Conservation (phyloP, 139 green algal genomes). For the Eudorina sp. region DNA sequence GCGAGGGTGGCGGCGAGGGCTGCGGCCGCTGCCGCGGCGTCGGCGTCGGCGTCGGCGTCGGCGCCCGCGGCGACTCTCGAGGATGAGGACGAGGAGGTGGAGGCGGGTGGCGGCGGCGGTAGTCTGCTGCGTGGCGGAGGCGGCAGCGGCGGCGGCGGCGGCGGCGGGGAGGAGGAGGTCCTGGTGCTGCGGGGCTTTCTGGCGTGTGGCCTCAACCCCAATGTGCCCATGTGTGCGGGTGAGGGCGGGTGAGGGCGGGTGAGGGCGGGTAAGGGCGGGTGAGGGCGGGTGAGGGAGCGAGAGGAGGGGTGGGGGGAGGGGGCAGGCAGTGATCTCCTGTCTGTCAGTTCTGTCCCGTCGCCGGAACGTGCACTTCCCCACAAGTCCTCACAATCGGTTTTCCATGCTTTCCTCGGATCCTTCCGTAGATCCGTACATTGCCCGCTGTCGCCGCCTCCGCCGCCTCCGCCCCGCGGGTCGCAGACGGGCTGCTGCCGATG, state of each 20-base stretch:
- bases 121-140: neutral
- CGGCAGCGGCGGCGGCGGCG: neutral
- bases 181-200: conserved; percentile 17
- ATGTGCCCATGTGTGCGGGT: conserved; percentile 24
- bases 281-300: too few species aligned
- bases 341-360: too few species aligned
- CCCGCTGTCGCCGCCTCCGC: neutral
- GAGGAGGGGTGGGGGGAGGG: too few species aligned
- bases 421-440: too few species aligned
- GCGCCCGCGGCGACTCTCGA: neutral
- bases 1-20: neutral
- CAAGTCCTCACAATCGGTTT: too few species aligned
- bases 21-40: neutral
- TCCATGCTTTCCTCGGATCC: too few species aligned
- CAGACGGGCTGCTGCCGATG: conserved; percentile 38
- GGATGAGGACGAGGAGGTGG: neutral
- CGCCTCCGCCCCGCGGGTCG: neutral
- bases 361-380: too few species aligned
- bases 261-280: too few species aligned
- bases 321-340: neutral
- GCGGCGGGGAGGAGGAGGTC: neutral
- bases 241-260: neutral
- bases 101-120: too few species aligned
- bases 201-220: conserved; percentile 23
- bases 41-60: neutral